phyloP scores from a whole-genome alignment of 2,329 filamentous ascomycete species.

The Scopulariopsis brevicaulis region DNA sequence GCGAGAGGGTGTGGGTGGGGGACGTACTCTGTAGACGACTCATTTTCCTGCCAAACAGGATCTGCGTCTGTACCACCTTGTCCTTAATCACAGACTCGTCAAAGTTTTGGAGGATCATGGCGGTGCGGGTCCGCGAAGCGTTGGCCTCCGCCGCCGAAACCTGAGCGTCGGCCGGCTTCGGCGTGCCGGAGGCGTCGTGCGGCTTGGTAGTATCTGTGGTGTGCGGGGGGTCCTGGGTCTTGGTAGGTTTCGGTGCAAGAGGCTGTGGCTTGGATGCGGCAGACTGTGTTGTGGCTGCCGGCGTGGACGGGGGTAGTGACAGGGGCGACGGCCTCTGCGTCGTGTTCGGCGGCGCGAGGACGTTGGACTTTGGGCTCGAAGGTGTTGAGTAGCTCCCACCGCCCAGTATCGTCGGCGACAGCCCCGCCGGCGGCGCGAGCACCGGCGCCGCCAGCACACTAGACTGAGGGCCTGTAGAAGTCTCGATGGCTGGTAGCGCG shows the following conservation, averaged over 20 bases:
- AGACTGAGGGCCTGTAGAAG: constrained; percentile 11
- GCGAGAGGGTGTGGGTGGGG: not conserved
- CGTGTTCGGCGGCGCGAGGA: constrained; percentile 32
- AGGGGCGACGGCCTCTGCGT: constrained; percentile 22
- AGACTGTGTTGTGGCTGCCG: not conserved
- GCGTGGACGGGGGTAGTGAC: constrained; percentile 18
- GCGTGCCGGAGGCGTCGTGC: not conserved
- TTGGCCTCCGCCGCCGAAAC: not conserved
- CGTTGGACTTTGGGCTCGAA: constrained; percentile 26
- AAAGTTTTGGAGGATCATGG: constrained; percentile 50
- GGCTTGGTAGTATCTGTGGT: not conserved
- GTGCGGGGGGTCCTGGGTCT: not conserved
- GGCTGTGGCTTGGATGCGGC: not conserved
- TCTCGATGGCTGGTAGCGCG: constrained; percentile 4
- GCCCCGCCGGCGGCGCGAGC: constrained; percentile 21
- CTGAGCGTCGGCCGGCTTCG: not conserved
- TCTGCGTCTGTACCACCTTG: constrained; percentile 43
- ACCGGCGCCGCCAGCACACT: constrained; percentile 24
- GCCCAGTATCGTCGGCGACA: constrained; percentile 12
- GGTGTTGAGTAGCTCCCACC: constrained; percentile 9
- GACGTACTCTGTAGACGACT: constrained; percentile 40
- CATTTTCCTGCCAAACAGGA: constrained; percentile 50
- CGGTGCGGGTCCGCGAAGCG: constrained; percentile 42
- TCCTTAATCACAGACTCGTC: constrained; percentile 44
- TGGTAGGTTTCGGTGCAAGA: not conserved